These are phyloP conservation scores for Noccaea bulbosa DNA, from an alignment of 345 rosid genomes.

Conservation along the genomic window DNA sequence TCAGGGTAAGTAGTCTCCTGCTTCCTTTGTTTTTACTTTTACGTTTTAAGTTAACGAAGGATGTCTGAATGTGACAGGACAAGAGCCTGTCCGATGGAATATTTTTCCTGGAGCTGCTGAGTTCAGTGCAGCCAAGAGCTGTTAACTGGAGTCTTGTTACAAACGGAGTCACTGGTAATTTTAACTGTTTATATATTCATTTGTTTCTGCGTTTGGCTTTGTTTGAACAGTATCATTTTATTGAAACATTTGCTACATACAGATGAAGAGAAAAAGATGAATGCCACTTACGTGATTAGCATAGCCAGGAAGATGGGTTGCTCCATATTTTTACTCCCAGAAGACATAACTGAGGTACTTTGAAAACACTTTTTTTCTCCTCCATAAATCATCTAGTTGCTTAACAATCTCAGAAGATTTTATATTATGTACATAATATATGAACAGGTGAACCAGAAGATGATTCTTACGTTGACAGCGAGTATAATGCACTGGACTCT, in stretches of 20 bases:
- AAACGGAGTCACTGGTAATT: conserved; percentile 75
- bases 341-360: conserved; percentile 89
- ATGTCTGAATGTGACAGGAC: conserved; percentile 58
- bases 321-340: conserved; percentile 94
- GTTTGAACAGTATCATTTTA: background rate
- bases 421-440: background rate
- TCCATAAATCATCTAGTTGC: background rate
- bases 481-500: conserved; percentile 94
- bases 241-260: conserved; percentile 1
- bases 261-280: conserved; percentile 98
- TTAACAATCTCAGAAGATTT: background rate
- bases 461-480: conserved; percentile 92
- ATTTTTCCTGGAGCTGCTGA: conserved; percentile 86
- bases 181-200: background rate
- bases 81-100: conserved; percentile 83
- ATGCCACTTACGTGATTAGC: conserved; percentile 92
- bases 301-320: conserved; percentile 95
- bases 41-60: background rate
- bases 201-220: background rate
- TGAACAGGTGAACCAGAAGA: conserved; percentile 92
- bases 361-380: background rate
- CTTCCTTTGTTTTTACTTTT: background rate
- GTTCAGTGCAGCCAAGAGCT: conserved; percentile 88
- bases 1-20: conserved; percentile 58
- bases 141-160: conserved; percentile 97